Evolutionary conservation across 306 rosid genomes (phyloP), one percentile per base, ranked within the genome.

Genomic region (Malus orientalis): DNA sequence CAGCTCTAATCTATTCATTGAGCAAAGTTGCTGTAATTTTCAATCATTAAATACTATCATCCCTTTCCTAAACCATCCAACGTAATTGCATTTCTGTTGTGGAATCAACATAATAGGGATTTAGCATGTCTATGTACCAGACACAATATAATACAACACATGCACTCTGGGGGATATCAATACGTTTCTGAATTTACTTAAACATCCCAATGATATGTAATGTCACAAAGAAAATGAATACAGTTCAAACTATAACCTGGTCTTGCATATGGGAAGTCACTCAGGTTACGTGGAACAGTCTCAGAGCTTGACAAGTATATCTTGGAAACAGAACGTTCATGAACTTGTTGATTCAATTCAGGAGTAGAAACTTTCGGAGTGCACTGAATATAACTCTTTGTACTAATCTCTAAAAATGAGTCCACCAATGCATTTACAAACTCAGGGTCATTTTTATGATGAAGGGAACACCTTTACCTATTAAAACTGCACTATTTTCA

Each of bases 261-360:
- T 80, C 77, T 90, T 79, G 97, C 91, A 82, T 92, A 89, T 78
- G 98, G 96, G 84, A 91, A 91, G 80, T 91, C 90, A 69, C 79
- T 87, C 63, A 89, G 89, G 73, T 88, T 79, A 73, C 86, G 84
- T 20, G 69, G 72, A 81, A 87, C 72, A 69, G 69, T 32, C 81
- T 59, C 80, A 55, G 59, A 30, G 79, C 80, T 80, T 71, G 90
- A 77, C 20, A 71, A 68, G 59, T 81, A 69, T 69, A 57, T 36
- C 77, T 69, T 55, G 7, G 87, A 83, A 88, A 63, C 72, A 79
- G 69, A 59, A 76, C 70, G 76, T 66, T 79, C 79, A 10, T 69
- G 77, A 30, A 49, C 70, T 73, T 84, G 78, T 82, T 78, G 83
- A 72, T 71, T 78, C 22, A 86, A 19, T 54, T 78, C 83, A 76